Conservation (phyloP, 2,329 filamentous ascomycete species). For the Apiospora arundinis region DNA sequence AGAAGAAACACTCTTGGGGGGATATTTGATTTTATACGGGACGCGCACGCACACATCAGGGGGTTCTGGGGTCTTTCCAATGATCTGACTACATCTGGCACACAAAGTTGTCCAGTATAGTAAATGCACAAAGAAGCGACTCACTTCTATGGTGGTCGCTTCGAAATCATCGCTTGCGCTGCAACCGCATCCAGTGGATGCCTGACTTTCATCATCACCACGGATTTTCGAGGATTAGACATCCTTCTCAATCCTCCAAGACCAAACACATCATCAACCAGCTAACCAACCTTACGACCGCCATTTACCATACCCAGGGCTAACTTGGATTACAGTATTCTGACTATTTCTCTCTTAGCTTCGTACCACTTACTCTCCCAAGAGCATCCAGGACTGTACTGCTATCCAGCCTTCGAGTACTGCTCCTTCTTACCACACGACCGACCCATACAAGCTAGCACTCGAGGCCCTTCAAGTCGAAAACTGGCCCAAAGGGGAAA, state of each 20-base stretch:
- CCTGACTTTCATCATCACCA: background rate
- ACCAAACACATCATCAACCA: background rate
- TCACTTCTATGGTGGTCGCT: slow-evolving; percentile 2
- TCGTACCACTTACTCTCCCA: too few species aligned
- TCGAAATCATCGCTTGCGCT: slow-evolving; percentile 5
- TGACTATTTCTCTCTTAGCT: background rate
- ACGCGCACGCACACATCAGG: background rate
- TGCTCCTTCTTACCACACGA: background rate
- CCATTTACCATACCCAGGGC: background rate
- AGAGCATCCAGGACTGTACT: too few species aligned
- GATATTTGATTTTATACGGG: background rate
- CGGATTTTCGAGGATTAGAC: background rate
- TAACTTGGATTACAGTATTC: background rate
- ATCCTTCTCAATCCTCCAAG: background rate
- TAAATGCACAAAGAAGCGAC: slow-evolving; percentile 16
- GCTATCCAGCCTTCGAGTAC: background rate
- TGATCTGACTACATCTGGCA: slow-evolving; percentile 11
- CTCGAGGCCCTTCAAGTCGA: background rate
- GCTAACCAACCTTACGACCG: background rate
- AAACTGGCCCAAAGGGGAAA: background rate
- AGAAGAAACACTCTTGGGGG: background rate
- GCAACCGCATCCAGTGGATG: slow-evolving; percentile 18
- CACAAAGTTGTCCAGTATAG: slow-evolving; percentile 9
- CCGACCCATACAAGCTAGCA: background rate
- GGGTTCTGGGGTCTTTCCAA: background rate